These are phyloP conservation scores for Ustilago loliicola DNA, from an alignment of 1,284 basidiomycete species.

Conservation along the genomic window DNA sequence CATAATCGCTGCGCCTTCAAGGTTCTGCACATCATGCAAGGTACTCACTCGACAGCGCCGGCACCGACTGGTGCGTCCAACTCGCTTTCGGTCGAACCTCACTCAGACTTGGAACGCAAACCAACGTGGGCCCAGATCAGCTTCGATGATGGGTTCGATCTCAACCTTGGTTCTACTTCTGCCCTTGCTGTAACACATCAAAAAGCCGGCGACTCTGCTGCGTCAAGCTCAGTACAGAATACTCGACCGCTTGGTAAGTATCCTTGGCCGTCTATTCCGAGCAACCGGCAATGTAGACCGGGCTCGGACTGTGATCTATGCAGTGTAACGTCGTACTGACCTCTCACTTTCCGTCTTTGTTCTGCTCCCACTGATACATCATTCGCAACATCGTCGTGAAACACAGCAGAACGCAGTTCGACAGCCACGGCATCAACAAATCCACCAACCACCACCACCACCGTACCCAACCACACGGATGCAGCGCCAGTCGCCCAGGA, in stretches of 20 bases:
- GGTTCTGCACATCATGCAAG: constrained; percentile 15
- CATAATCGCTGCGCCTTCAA: background rate
- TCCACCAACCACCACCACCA: background rate
- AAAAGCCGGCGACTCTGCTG: constrained; percentile 1
- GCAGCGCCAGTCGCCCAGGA: constrained; percentile 3
- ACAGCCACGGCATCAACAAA: constrained; percentile 3
- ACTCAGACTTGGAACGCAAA: constrained; percentile 31
- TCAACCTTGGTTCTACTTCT: constrained; percentile 34
- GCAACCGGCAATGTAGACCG: background rate
- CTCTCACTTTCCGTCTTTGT: background rate
- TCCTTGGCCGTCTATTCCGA: background rate
- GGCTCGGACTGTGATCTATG: background rate
- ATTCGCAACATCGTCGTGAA: background rate
- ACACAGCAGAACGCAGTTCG: background rate
- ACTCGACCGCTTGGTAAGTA: constrained; percentile 17
- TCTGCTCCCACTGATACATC: background rate
- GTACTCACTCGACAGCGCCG: constrained; percentile 10
- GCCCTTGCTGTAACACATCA: background rate
- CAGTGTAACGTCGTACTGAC: constrained; percentile 27
- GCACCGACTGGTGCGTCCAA: constrained; percentile 15
- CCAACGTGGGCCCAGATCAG: constrained; percentile 51
- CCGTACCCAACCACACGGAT: constrained; percentile 6
- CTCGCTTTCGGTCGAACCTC: constrained; percentile 10
- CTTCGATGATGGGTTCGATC: constrained; percentile 52
- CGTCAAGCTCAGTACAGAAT: constrained; percentile 1